A percentile compares a stretch with the other conserved stretches of the same genome.
phyloP scores from a whole-genome alignment of 768 basidiomycete species.

The Russula griseocarnosa region DNA sequence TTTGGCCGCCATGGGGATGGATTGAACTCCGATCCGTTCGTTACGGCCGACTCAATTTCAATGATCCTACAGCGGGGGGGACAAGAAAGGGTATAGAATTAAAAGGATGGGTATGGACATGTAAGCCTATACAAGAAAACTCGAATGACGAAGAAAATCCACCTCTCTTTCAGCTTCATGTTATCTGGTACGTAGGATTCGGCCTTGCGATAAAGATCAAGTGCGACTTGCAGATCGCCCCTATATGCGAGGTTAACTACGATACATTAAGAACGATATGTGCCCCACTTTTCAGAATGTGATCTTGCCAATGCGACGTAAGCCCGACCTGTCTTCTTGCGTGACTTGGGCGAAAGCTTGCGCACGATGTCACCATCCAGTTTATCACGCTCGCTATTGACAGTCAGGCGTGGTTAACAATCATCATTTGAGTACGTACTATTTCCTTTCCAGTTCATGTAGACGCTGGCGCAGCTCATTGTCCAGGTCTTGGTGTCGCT shows the following conservation, averaged over 20 bases:
- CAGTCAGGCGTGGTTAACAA: conserved; percentile 1
- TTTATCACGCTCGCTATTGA: conserved; percentile 54
- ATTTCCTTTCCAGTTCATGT: conserved; percentile 66
- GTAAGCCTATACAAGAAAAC: conserved; percentile 48
- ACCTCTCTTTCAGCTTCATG: conserved; percentile 82
- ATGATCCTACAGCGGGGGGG: conserved; percentile 52
- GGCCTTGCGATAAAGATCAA: conserved; percentile 79
- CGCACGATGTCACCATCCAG: conserved; percentile 59
- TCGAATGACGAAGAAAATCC: conserved; percentile 65
- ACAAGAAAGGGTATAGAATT: conserved; percentile 32
- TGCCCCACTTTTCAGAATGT: conserved; percentile 70
- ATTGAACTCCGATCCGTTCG: conserved; percentile 55
- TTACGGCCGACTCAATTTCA: conserved; percentile 76
- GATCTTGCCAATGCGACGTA: conserved; percentile 81
- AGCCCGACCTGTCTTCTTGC: conserved; percentile 78
- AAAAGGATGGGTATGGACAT: conserved; percentile 23
- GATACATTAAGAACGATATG: not conserved
- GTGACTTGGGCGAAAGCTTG: conserved; percentile 64
- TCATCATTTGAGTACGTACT: conserved; percentile 45
- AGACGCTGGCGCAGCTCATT: conserved; percentile 60
- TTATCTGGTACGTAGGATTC: conserved; percentile 84
- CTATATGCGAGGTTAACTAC: conserved; percentile 36
- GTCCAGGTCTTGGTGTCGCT: conserved; percentile 64
- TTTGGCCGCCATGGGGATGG: conserved; percentile 53
- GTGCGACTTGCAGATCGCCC: conserved; percentile 74